Evolutionary conservation across 805 yeast genomes (phyloP).

Genomic region (Saccharomycopsis capsularis): DNA sequence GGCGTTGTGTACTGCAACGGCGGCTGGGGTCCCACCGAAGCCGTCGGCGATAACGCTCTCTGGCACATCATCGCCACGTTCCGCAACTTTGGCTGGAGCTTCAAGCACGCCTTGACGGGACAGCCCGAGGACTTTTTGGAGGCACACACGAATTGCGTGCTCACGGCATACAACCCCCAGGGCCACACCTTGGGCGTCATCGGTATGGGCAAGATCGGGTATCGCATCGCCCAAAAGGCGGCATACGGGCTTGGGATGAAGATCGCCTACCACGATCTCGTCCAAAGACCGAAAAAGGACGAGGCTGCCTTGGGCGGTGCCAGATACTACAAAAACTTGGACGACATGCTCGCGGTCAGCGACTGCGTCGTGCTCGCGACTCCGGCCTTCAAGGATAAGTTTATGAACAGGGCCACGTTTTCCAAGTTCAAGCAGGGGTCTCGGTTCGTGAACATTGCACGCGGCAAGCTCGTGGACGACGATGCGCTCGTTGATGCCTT

Average conservation of each 20-base stretch:
- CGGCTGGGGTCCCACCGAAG: constrained; percentile 18
- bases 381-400: constrained; percentile 21
- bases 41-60: constrained; percentile 20
- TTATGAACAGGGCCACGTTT: constrained; percentile 53
- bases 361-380: constrained; percentile 27
- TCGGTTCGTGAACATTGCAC: constrained; percentile 59
- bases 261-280: constrained; percentile 20
- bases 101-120: constrained; percentile 10
- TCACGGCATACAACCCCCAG: constrained; percentile 24
- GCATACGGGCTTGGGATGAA: constrained; percentile 23
- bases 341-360: constrained; percentile 27
- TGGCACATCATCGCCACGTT: constrained; percentile 19
- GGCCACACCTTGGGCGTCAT: constrained; percentile 31
- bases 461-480: constrained; percentile 80
- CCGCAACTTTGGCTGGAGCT: constrained; percentile 17
- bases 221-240: constrained; percentile 28
- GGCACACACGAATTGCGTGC: constrained; percentile 16
- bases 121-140: constrained; percentile 1
- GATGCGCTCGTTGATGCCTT: constrained; percentile 47
- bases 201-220: constrained; percentile 32
- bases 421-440: constrained; percentile 19
- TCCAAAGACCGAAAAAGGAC: constrained; percentile 9
- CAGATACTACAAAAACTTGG: constrained; percentile 24
- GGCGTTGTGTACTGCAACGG: constrained; percentile 29
- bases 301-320: constrained; percentile 17